Evolutionary conservation across 148 eudicot genomes (phyloP), one percentile per base, ranked within the genome.

Genomic region (Dianthus caryophyllus): DNA sequence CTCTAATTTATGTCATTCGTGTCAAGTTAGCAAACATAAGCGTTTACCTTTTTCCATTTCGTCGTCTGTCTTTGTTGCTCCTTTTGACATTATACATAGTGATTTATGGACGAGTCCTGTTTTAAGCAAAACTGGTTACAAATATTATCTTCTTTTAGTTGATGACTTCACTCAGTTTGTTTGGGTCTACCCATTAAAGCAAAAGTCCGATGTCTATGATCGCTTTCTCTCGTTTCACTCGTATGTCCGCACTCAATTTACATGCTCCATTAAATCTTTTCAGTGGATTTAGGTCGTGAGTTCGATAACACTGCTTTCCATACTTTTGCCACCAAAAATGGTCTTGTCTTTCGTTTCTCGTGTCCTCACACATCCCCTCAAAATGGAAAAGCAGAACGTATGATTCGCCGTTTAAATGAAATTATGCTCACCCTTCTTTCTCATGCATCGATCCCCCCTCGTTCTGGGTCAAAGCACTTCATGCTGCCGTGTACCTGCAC

Each of bases 371-470:
- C 64, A 2, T 56, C 61, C 2, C n/a, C 61, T 0, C 61, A 56
- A 56, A 56, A 56, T 56, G 61, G 61, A 6, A 59, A 31, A 15
- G 64, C 64, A 1, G 64, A 59, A 33, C 39, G 64, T 2, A 59
- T 59, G 64, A 15, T 59, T 6, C 64, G 44, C n/a, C 64, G 38
- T 13, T 0, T 55, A 8, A 55, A 55, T 55, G 60, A 55, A 10
- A 55, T 55, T 0, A 5, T 25, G 2, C 64, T 59, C 2, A 17
- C 44, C 10, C 44, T 59, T 2, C 44, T 59, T 1, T n/a, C 2
- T 59, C 64, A 59, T 11, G 64, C 44, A 0, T 59, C 44, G 3
- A 8, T 59, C 1, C 64, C 64, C 7, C 22, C 64, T 0, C 14
- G 0, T 31, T 29, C 30, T 29, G 20, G 21, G 21, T 29, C 17